phyloP scores from a whole-genome alignment of 2,329 filamentous ascomycete genomes.

The Fusarium falciforme region DNA sequence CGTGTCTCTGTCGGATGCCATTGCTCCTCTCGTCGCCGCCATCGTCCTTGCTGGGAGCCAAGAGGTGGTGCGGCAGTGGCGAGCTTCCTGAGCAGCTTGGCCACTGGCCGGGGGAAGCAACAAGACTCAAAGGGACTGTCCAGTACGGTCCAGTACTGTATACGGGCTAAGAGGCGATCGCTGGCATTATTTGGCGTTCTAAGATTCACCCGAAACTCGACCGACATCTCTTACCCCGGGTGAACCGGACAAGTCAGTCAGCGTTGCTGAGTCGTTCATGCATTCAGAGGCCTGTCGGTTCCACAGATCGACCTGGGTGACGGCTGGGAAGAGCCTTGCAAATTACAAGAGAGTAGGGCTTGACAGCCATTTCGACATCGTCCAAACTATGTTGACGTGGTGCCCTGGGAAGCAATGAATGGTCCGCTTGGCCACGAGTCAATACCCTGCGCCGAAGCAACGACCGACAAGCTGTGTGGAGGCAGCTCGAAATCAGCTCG shows the following conservation, averaged over 20 bases:
- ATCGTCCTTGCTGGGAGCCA: neutral
- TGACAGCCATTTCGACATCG: constrained; percentile 26
- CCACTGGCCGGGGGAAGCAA: neutral
- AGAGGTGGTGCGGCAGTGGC: constrained; percentile 16
- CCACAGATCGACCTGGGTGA: constrained; percentile 32
- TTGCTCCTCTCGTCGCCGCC: neutral
- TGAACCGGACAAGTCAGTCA: constrained; percentile 19
- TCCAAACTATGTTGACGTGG: constrained; percentile 19
- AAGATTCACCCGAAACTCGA: constrained; percentile 13
- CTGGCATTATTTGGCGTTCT: constrained; percentile 7
- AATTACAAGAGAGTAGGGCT: constrained; percentile 14
- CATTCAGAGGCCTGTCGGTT: constrained; percentile 28
- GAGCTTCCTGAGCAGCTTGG: neutral
- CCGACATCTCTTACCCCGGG: constrained; percentile 23
- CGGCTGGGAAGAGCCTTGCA: constrained; percentile 24
- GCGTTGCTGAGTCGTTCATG: constrained; percentile 37
- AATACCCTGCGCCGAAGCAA: constrained; percentile 36
- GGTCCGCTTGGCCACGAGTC: constrained; percentile 41
- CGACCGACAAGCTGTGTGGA: constrained; percentile 32
- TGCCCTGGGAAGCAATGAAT: constrained; percentile 23
- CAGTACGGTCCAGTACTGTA: neutral
- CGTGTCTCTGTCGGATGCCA: constrained; percentile 3
- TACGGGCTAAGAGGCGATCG: neutral
- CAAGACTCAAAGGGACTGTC: neutral
- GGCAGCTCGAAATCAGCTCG: constrained; percentile 41